phyloP scores from a whole-genome alignment of 208 protist genomes.

The Leishmania mexicana region DNA sequence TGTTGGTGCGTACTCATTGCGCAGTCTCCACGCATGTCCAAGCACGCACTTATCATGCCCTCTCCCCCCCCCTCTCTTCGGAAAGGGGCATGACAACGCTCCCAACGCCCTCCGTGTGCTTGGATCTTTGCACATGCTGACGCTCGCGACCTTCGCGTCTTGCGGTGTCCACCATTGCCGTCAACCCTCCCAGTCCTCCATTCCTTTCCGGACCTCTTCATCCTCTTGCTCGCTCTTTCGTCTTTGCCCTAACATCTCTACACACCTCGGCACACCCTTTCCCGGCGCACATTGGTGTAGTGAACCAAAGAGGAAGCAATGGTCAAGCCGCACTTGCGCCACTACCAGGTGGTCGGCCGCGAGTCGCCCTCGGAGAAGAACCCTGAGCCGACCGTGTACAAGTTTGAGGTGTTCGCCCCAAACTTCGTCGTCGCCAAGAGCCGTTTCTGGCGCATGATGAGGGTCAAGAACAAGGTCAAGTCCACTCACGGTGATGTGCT shows the following conservation, averaged over 20 bases:
- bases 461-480: conserved; percentile 98
- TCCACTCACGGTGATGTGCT: conserved; percentile 97
- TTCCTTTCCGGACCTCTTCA: background rate
- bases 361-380: conserved; percentile 92
- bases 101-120: background rate
- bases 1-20: background rate
- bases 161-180: background rate
- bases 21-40: background rate
- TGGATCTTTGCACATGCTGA: background rate
- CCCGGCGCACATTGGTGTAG: background rate
- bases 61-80: background rate
- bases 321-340: conserved; percentile 83
- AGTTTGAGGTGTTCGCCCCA: conserved; percentile 98
- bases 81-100: background rate
- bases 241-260: background rate
- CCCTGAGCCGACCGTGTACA: conserved; percentile 96
- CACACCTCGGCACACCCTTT: background rate
- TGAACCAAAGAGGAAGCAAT: conserved; percentile 26
- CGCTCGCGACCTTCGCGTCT: background rate
- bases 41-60: background rate
- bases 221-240: background rate
- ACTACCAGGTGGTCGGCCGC: conserved; percentile 97
- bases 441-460: conserved; percentile 99
- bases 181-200: too few species aligned
- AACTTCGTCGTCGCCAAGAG: conserved; percentile 98